These are phyloP conservation scores for Clarireedia paspali DNA, from an alignment of 2,329 filamentous ascomycete species.

Conservation along the genomic window DNA sequence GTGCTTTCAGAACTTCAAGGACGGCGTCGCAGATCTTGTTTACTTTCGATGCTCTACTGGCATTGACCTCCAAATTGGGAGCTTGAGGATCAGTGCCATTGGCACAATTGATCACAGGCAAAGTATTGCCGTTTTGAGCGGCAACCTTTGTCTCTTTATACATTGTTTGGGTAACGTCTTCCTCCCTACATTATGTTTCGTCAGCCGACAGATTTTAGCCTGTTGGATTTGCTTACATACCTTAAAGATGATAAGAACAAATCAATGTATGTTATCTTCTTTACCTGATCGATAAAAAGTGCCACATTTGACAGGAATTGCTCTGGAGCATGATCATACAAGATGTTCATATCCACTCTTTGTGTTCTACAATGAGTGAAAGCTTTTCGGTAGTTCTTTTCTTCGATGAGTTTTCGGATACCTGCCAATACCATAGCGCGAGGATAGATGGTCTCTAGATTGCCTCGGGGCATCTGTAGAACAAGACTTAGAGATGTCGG, in stretches of 20 bases:
- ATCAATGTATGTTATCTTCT: slow-evolving; percentile 76
- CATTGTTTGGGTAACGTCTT: slow-evolving; percentile 89
- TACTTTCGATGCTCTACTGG: slow-evolving; percentile 51
- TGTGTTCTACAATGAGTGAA: slow-evolving; percentile 87
- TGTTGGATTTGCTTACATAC: slow-evolving; percentile 35
- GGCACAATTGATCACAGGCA: slow-evolving; percentile 16
- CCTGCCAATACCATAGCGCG: slow-evolving; percentile 87
- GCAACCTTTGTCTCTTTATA: slow-evolving; percentile 74
- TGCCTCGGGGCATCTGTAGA: slow-evolving; percentile 92
- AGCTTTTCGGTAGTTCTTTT: slow-evolving; percentile 73
- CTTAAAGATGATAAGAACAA: slow-evolving; percentile 81
- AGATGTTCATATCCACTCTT: slow-evolving; percentile 94
- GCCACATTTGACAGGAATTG: slow-evolving; percentile 74
- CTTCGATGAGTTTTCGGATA: slow-evolving; percentile 73
- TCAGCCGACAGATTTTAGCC: slow-evolving; percentile 22
- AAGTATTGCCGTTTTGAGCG: slow-evolving; percentile 24
- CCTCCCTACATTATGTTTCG: slow-evolving; percentile 47
- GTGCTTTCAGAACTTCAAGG: slow-evolving; percentile 55
- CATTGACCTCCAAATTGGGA: slow-evolving; percentile 13
- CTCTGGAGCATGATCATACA: slow-evolving; percentile 85
- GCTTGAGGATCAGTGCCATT: slow-evolving; percentile 8
- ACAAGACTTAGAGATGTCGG: slow-evolving; percentile 80
- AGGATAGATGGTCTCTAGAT: slow-evolving; percentile 90
- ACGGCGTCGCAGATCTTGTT: slow-evolving; percentile 86
- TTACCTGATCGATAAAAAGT: slow-evolving; percentile 76